Conservation (phyloP, 192 early-diverging fungal genomes). For the Fimicolochytrium jonesii region DNA sequence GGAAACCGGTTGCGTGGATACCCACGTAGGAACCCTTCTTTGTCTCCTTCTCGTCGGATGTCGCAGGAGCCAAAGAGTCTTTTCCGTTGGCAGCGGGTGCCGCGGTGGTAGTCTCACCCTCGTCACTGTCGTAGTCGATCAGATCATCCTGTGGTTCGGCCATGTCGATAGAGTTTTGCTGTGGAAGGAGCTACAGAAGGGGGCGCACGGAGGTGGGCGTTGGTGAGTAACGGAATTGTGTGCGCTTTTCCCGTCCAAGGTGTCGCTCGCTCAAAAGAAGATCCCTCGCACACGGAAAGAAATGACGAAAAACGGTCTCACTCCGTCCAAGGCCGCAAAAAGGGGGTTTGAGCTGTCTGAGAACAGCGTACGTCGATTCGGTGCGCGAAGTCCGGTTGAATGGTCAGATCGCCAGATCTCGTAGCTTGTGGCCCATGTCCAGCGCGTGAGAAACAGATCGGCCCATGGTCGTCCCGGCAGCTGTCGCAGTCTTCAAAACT, state of each 20-base stretch:
- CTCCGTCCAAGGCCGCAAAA: neutral
- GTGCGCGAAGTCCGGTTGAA: neutral
- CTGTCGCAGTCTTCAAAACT: too few species aligned
- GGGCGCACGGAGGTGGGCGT: slow-evolving; percentile 1
- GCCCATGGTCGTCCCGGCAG: too few species aligned
- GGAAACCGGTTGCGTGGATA: slow-evolving; percentile 97
- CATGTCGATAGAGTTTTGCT: too few species aligned
- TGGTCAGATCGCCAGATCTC: neutral
- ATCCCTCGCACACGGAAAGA: neutral
- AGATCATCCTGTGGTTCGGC: slow-evolving; percentile 71
- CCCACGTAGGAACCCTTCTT: slow-evolving; percentile 98
- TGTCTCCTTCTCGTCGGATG: slow-evolving; percentile 64
- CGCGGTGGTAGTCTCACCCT: slow-evolving; percentile 73
- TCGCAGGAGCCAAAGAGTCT: slow-evolving; percentile 31
- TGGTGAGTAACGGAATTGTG: neutral
- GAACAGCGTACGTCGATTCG: neutral
- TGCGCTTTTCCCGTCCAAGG: neutral
- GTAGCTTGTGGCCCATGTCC: too few species aligned
- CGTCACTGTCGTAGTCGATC: slow-evolving; percentile 84
- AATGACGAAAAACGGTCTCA: neutral
- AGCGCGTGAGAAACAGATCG: too few species aligned
- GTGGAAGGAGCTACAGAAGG: neutral
- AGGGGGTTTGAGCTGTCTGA: too few species aligned
- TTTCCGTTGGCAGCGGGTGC: slow-evolving; percentile 44
- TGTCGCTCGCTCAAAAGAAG: neutral